A percentile compares a stretch with the other conserved stretches of the same genome.
Conservation (phyloP, 1,139 yeast species). For the Taphrina pruni region DNA sequence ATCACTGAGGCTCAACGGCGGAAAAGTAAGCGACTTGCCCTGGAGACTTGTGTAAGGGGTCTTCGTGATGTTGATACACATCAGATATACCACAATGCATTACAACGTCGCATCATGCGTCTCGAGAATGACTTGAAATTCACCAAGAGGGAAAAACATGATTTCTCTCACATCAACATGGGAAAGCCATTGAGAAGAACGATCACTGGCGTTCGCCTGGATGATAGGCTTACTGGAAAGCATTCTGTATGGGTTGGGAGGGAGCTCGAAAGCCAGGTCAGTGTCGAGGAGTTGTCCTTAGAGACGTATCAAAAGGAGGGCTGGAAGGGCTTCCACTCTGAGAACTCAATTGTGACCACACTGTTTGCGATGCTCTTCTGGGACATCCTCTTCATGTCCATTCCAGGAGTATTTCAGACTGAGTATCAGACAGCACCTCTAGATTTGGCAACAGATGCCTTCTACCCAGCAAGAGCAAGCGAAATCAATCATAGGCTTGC, state of each 20-base stretch:
- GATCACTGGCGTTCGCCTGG: conserved; percentile 41
- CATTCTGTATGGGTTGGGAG: conserved; percentile 43
- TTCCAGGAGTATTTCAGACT: conserved; percentile 50
- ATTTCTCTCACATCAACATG: conserved; percentile 42
- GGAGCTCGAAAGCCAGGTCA: conserved; percentile 41
- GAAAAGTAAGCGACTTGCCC: conserved; percentile 44
- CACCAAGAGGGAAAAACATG: conserved; percentile 44
- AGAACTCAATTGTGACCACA: conserved; percentile 51
- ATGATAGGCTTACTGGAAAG: conserved; percentile 42
- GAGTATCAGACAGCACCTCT: conserved; percentile 52
- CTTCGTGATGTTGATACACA: conserved; percentile 46
- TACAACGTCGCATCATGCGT: conserved; percentile 45
- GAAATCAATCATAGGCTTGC: conserved; percentile 44
- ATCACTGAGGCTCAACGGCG: conserved; percentile 9
- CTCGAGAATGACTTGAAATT: conserved; percentile 44
- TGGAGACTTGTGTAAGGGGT: conserved; percentile 45
- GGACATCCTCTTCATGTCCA: conserved; percentile 50
- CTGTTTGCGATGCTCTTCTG: conserved; percentile 50
- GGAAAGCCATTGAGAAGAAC: conserved; percentile 43
- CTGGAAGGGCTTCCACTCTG: conserved; percentile 53
- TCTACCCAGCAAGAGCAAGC: conserved; percentile 45
- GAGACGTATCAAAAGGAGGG: conserved; percentile 49
- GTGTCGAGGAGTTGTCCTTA: conserved; percentile 53
- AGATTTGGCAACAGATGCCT: conserved; percentile 49
- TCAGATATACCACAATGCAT: conserved; percentile 45